These are phyloP conservation scores for Rhodotorula glutinis DNA, from an alignment of 1,284 basidiomycete genomes.

Conservation along the genomic window DNA sequence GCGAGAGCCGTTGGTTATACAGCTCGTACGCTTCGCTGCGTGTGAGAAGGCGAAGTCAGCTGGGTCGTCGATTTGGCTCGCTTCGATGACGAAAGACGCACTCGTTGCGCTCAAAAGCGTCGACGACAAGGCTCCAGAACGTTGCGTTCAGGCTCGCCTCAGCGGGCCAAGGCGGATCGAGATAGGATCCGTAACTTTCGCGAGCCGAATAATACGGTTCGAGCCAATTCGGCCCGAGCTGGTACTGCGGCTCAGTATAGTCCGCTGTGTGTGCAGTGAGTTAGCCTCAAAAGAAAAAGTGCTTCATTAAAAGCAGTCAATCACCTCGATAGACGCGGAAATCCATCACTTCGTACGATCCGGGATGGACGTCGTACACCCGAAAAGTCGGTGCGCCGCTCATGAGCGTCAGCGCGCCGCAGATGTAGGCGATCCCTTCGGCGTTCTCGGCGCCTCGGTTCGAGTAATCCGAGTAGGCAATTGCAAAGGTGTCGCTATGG, in stretches of 20 bases:
- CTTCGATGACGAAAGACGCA: too few species aligned
- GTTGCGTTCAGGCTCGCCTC: slow-evolving; percentile 50
- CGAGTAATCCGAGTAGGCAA: slow-evolving; percentile 58
- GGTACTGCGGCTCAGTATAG: slow-evolving; percentile 29
- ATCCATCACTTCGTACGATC: slow-evolving; percentile 58
- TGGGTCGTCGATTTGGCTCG: too few species aligned
- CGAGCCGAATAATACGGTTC: slow-evolving; percentile 59
- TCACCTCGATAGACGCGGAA: slow-evolving; percentile 48
- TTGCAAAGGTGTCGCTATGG: slow-evolving; percentile 26
- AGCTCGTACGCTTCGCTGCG: not conserved
- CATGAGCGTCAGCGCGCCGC: slow-evolving; percentile 58
- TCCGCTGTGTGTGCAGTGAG: slow-evolving; percentile 37
- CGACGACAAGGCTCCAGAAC: slow-evolving; percentile 63
- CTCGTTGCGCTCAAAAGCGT: slow-evolving; percentile 56
- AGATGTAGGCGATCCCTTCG: slow-evolving; percentile 55
- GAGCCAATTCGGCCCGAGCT: slow-evolving; percentile 54
- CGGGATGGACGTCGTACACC: slow-evolving; percentile 57
- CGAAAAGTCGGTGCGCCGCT: slow-evolving; percentile 55
- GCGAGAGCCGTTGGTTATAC: not conserved
- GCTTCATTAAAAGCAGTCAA: not conserved
- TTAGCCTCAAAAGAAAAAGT: not conserved
- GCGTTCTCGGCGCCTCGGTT: slow-evolving; percentile 54
- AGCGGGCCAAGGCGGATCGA: slow-evolving; percentile 15
- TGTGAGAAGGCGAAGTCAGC: not conserved
- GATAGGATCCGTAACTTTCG: slow-evolving; percentile 47